phyloP scores from a whole-genome alignment of 352 stramenopile species.

The Phytopythium cucurbitacearum region DNA sequence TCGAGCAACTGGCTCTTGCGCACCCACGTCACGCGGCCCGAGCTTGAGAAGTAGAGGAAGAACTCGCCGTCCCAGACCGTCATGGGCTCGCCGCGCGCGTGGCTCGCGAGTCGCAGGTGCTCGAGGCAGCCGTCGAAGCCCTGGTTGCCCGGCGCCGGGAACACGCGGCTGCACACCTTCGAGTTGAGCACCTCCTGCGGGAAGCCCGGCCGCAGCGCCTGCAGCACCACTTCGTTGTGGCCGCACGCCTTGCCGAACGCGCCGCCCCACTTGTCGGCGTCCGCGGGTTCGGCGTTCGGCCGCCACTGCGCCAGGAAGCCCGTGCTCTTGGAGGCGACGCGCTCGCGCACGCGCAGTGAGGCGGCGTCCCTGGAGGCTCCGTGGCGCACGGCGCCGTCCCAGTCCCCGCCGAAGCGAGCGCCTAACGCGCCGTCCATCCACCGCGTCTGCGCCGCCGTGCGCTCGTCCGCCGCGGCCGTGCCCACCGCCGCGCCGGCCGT shows the following conservation, averaged over 20 bases:
- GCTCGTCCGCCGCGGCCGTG: slow-evolving; percentile 41
- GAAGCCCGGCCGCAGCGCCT: slow-evolving; percentile 79
- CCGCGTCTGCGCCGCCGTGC: slow-evolving; percentile 71
- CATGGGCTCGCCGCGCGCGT: slow-evolving; percentile 33
- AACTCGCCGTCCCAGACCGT: slow-evolving; percentile 84
- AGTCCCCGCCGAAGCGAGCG: slow-evolving; percentile 43
- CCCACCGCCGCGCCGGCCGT: slow-evolving; percentile 56
- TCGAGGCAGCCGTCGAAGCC: slow-evolving; percentile 89
- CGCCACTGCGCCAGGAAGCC: slow-evolving; percentile 43
- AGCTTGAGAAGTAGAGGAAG: slow-evolving; percentile 61
- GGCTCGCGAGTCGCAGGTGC: slow-evolving; percentile 68
- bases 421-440: slow-evolving; percentile 76
- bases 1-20: slow-evolving; percentile 67
- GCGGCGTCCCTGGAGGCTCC: slow-evolving; percentile 70
- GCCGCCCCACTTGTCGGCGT: slow-evolving; percentile 76
- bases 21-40: slow-evolving; percentile 42
- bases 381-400: slow-evolving; percentile 60
- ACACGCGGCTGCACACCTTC: slow-evolving; percentile 70
- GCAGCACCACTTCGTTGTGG: slow-evolving; percentile 90
- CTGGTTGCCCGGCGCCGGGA: slow-evolving; percentile 82
- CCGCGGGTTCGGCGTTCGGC: slow-evolving; percentile 68
- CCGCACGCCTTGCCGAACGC: slow-evolving; percentile 81
- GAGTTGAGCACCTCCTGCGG: slow-evolving; percentile 88
- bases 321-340: slow-evolving; percentile 8
- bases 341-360: slow-evolving; percentile 52